These are phyloP conservation scores for Annona squamosa DNA, from an alignment of 164 flowering plant species.

Conservation along the genomic window DNA sequence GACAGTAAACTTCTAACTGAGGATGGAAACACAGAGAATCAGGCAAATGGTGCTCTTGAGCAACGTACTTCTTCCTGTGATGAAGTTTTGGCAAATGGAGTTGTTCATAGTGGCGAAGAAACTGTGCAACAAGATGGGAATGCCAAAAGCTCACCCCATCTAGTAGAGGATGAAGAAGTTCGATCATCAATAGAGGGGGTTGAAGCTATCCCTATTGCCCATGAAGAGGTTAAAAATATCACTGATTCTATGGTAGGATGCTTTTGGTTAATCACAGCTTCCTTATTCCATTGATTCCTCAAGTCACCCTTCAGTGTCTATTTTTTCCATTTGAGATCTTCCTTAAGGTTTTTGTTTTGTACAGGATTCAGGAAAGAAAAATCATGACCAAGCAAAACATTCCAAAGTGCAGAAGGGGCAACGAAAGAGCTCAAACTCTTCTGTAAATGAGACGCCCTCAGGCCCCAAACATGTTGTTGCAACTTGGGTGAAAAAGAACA, in stretches of 20 bases:
- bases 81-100: conserved; percentile 18
- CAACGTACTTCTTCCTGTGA: conserved; percentile 15
- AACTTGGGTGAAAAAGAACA: conserved; percentile 29
- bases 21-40: conserved; percentile 22
- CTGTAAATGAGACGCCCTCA: conserved; percentile 30
- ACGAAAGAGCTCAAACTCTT: conserved; percentile 27
- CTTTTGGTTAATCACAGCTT: background rate
- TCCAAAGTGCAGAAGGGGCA: conserved; percentile 27
- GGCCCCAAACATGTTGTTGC: conserved; percentile 23
- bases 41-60: conserved; percentile 35
- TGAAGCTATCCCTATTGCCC: conserved; percentile 15
- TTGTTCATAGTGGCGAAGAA: conserved; percentile 12
- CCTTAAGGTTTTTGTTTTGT: conserved; percentile 1
- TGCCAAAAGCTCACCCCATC: conserved; percentile 15
- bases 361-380: conserved; percentile 38
- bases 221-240: conserved; percentile 24
- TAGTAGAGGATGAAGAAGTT: conserved; percentile 18
- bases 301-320: background rate
- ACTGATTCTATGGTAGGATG: conserved; percentile 27
- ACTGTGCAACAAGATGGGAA: conserved; percentile 17
- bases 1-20: conserved; percentile 15
- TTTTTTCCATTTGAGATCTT: background rate
- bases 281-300: no score
- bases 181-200: conserved; percentile 15
- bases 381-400: conserved; percentile 15